Evolutionary conservation across 1,284 basidiomycete species (phyloP).

Genomic region (Ceratobasidium sp.): DNA sequence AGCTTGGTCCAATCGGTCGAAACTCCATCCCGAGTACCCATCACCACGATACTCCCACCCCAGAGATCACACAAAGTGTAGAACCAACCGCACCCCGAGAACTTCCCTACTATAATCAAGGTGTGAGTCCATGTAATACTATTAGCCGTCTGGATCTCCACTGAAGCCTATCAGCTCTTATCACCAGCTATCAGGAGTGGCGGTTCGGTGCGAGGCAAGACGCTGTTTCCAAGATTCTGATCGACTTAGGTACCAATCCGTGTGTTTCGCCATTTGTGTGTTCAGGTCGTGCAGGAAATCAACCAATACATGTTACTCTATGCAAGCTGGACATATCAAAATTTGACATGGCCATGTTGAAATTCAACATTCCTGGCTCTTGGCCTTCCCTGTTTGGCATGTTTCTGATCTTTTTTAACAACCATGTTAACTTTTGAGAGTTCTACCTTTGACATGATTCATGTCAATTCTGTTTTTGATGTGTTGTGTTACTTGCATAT

Average conservation of each 20-base stretch:
- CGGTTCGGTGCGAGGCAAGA: background rate
- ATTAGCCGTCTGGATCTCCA: background rate
- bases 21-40: too few relatives aligned
- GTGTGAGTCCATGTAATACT: background rate
- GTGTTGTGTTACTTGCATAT: too few relatives aligned
- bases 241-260: background rate
- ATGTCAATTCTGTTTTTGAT: too few relatives aligned
- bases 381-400: too few relatives aligned
- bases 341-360: too few relatives aligned
- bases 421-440: too few relatives aligned
- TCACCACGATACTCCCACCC: background rate
- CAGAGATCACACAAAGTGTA: background rate
- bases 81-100: background rate
- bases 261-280: too few relatives aligned
- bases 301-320: background rate
- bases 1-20: background rate
- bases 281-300: background rate
- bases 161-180: background rate
- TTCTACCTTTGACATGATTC: too few relatives aligned
- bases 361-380: too few relatives aligned
- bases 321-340: too few relatives aligned
- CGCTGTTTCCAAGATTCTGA: background rate
- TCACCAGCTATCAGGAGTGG: background rate
- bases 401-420: too few relatives aligned
- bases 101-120: background rate